Evolutionary conservation across 306 rosid species (phyloP).

Genomic region (Cotoneaster glaucophyllus): DNA sequence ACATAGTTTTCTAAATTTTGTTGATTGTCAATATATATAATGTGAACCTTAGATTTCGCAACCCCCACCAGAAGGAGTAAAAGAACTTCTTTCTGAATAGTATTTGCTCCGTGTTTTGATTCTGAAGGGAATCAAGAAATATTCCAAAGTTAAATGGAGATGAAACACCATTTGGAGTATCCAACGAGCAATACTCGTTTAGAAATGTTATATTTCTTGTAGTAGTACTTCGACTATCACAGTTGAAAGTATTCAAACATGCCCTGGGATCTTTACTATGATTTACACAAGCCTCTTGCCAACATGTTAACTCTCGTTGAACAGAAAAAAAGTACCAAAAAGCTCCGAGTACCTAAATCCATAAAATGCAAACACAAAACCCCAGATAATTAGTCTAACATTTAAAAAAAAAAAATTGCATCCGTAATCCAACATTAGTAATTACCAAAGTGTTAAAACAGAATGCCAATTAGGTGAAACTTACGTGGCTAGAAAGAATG

Average conservation of each 20-base stretch:
- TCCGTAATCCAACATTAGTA: too few relatives aligned
- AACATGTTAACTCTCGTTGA: conserved; percentile 17
- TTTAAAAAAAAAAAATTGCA: too few relatives aligned
- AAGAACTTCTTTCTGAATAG: conserved; percentile 19
- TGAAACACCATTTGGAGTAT: not conserved
- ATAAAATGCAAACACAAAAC: too few relatives aligned
- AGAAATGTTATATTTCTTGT: not conserved
- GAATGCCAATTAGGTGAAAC: not conserved
- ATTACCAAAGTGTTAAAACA: too few relatives aligned
- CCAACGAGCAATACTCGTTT: not conserved
- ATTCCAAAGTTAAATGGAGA: conserved; percentile 11
- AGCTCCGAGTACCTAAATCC: conserved; percentile 15
- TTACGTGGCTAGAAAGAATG: conserved; percentile 26
- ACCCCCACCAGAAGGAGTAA: conserved; percentile 38
- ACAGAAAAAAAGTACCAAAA: conserved; percentile 22
- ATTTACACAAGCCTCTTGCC: conserved; percentile 12
- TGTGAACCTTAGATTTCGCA: conserved; percentile 20
- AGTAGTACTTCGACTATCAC: not conserved
- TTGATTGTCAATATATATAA: not conserved
- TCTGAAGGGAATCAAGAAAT: not conserved
- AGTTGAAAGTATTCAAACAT: not conserved
- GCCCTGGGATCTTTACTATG: not conserved
- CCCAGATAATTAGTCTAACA: too few relatives aligned
- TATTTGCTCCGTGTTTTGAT: not conserved
- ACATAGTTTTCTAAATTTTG: not conserved